phyloP scores from a whole-genome alignment of 352 stramenopile species.

The Phytophthora aleatoria region DNA sequence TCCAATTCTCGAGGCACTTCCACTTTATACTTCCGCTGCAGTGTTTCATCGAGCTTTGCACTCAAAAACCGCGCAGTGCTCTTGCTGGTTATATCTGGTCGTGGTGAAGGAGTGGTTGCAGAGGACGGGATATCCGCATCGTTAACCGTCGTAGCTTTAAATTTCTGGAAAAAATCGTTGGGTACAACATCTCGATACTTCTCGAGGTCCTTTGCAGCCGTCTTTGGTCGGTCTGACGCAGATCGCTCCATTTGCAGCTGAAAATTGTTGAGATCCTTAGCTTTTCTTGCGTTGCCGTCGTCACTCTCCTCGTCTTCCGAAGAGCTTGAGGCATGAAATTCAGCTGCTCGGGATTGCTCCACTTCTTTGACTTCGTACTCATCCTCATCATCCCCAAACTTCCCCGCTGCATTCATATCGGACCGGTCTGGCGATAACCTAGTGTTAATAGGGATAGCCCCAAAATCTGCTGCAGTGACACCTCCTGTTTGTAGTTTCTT shows the following conservation, averaged over 20 bases:
- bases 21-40: conserved; percentile 33
- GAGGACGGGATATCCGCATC: conserved; percentile 2
- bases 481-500: conserved; percentile 21
- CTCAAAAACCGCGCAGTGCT: conserved; percentile 3
- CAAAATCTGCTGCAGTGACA: conserved; percentile 10
- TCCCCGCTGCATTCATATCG: conserved; percentile 1
- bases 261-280: conserved; percentile 11
- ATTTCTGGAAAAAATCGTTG: conserved; percentile 59
- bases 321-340: conserved; percentile 66
- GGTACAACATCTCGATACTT: conserved; percentile 60
- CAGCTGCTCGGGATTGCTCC: conserved; percentile 54
- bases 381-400: conserved; percentile 34
- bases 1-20: conserved; percentile 61
- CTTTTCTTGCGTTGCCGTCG: conserved; percentile 8
- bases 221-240: conserved; percentile 47
- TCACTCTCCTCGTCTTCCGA: conserved; percentile 47
- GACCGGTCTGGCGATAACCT: conserved; percentile 7
- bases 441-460: neutral
- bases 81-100: conserved; percentile 7
- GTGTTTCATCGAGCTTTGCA: neutral
- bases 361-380: conserved; percentile 68
- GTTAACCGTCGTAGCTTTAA: conserved; percentile 14
- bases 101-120: neutral
- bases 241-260: conserved; percentile 18
- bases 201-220: conserved; percentile 54